Base-by-base conservation (phyloP, 257 asterid species). In the Dorcoceras hygrometricum region DNA sequence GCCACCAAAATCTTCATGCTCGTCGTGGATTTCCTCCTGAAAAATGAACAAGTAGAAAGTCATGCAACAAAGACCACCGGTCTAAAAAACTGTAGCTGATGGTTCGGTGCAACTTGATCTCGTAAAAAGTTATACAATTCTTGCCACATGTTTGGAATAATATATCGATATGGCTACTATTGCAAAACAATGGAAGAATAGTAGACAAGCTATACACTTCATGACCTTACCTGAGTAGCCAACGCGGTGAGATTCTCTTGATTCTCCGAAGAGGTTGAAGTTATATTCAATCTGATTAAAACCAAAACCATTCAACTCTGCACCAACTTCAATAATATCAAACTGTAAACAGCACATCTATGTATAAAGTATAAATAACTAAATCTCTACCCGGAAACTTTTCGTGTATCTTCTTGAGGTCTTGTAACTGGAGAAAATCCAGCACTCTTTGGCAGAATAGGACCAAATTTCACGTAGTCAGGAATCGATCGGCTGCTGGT, bases 401-500 rank as follows among this genome's bases (percentile, higher is more conserved):
- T 82, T 22, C 68, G 46, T 11, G 76, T 29, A 23, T 66, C 71
- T 26, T 78, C 80, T 68, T 74, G 76, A 23, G 76, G 71, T 59
- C 74, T 80, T 62, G 75, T 26, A 25, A 82, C 75, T 0, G 82
- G 85, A 65, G 90, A 79, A 75, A 89, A 89, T 3, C 94, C 97
- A 26, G 97, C 95, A 56, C 88, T 83, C 77, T 82, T 87, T 11
- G 95, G 91, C 76, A 85, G 73, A 65, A 87, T 84, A 0, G 97
- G 97, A 4, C 97, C 97, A 68, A 89, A 89, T 74, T 87, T 87
- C 0, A 87, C 91, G 58, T 79, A 89, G 69, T 89, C 95, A 56
- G 97, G 97, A 66, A 89, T 75, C 23, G 75, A 71, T 16, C 65
- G 78, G 72, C 81, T 72, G 59, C 85, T 84, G 57, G 82, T 67